Conservation (phyloP, 2,329 filamentous ascomycete genomes). For the Myotisia sp. region DNA sequence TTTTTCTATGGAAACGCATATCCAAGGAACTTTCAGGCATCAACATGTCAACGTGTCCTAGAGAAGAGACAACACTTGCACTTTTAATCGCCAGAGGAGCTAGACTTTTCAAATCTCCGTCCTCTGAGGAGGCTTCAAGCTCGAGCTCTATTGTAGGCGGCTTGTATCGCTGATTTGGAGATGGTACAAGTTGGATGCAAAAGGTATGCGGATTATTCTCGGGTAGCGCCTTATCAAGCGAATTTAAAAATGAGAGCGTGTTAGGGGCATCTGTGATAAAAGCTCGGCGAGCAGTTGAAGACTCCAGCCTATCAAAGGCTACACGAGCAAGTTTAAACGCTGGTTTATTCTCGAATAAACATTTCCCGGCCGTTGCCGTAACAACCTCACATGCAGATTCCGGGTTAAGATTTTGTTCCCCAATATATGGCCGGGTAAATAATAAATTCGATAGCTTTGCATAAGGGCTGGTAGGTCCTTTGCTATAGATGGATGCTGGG, state of each 20-base stretch:
- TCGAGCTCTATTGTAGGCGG: slow-evolving; percentile 22
- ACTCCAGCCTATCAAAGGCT: slow-evolving; percentile 5
- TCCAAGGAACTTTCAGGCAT: slow-evolving; percentile 27
- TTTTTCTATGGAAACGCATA: slow-evolving; percentile 25
- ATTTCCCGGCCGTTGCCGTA: slow-evolving; percentile 26
- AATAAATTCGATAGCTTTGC: slow-evolving; percentile 8
- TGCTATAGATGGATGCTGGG: slow-evolving; percentile 8
- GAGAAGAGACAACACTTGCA: slow-evolving; percentile 19
- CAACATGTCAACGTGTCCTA: slow-evolving; percentile 25
- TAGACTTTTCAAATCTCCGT: neutral
- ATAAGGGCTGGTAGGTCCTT: slow-evolving; percentile 4
- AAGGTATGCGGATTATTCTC: slow-evolving; percentile 12
- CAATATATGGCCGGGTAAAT: slow-evolving; percentile 1
- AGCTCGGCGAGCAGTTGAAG: slow-evolving; percentile 4
- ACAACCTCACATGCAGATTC: slow-evolving; percentile 19
- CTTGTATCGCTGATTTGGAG: slow-evolving; percentile 9
- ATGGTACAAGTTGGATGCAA: slow-evolving; percentile 24
- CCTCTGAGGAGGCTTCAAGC: slow-evolving; percentile 16
- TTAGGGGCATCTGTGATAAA: slow-evolving; percentile 25
- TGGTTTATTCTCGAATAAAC: slow-evolving; percentile 20
- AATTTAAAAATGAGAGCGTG: slow-evolving; percentile 20
- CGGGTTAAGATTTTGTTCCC: neutral
- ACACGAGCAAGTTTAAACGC: neutral
- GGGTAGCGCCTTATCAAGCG: slow-evolving; percentile 13
- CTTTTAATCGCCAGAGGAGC: slow-evolving; percentile 15